Conservation (phyloP, 139 green algal genomes). For the Chlorella vulgaris region DNA sequence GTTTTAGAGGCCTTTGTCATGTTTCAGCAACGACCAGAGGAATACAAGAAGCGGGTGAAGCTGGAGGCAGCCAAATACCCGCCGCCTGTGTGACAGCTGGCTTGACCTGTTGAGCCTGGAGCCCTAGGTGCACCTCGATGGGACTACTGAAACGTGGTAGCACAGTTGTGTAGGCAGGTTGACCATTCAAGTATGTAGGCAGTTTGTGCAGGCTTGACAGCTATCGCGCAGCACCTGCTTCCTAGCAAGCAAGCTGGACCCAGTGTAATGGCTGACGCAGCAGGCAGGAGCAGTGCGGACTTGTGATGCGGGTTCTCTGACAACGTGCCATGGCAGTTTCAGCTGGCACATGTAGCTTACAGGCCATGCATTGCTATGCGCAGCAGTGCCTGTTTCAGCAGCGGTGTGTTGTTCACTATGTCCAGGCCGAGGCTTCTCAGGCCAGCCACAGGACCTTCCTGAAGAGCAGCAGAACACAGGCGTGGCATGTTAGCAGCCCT, state of each 20-base stretch:
- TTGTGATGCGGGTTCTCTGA: too few relatives aligned
- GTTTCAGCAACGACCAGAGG: conserved; percentile 66
- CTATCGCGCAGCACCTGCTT: too few relatives aligned
- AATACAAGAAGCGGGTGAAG: conserved; percentile 79
- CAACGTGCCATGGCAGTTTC: too few relatives aligned
- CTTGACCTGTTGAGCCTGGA: too few relatives aligned
- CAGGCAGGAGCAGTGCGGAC: too few relatives aligned
- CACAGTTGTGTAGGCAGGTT: not conserved
- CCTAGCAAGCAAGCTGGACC: too few relatives aligned
- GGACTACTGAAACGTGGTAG: not conserved
- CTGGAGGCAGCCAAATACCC: conserved; percentile 79
- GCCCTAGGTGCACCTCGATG: not conserved
- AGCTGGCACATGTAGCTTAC: not conserved
- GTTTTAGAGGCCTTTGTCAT: conserved; percentile 77
- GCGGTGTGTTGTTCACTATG: not conserved
- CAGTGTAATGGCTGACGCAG: too few relatives aligned
- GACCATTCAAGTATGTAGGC: too few relatives aligned
- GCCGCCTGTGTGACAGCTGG: conserved; percentile 53
- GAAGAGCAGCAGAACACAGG: not conserved
- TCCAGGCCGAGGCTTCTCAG: conserved; percentile 1
- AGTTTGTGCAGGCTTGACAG: too few relatives aligned
- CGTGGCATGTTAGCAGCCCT: not conserved
- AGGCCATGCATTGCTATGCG: conserved; percentile 11
- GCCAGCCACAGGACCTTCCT: not conserved
- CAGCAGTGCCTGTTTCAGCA: conserved; percentile 2